Base-by-base conservation (phyloP, 768 basidiomycete species). In the Boletales sp. region DNA sequence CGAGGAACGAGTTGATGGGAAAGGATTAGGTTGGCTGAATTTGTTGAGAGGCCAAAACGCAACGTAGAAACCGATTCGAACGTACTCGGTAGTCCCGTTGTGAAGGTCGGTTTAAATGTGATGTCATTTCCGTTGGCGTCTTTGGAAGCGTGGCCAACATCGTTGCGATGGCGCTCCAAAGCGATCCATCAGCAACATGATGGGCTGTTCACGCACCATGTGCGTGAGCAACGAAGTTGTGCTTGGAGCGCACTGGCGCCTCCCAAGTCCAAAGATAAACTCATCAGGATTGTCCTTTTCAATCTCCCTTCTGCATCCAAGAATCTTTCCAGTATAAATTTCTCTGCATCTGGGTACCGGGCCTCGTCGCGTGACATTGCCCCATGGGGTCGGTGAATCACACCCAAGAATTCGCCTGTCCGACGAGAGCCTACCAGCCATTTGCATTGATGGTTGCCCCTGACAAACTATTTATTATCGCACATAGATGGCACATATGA, bases 291-390 rank as follows among this genome's bases (percentile, higher is more conserved):
- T 5, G 27, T 51, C 46, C n/a, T 42, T 15, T 10, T 43, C 30
- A 51, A 21, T 5, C 3, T 35, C 5, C 50, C 50, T 30, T 36
- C 7, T 2, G 2, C 24, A 7, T 51, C 50, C 27, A 57, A 30
- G 37, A 57, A 54, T 9, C 52, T 35, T 35, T 57, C 56, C 7
- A 50, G 56, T 2, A 46, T 49, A 40, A 57, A 57, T 13, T 39
- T 15, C 19, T 47, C 42, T 18, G 43, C 27, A 14, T 54, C 29
- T 2, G 48, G 52, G 31, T 53, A 56, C 36, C 48, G 51, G 17
- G 29, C 17, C 40, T 53, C 55, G 21, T 56, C 44, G 21, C 43
- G 52, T 9, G 49, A 31, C 17, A 51, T 51, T 32, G 40, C 44
- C 43, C 44, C 46, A 18, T 13, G 10, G 17, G 10, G 12, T 14